Base-by-base conservation (phyloP, 805 yeast species). In the Lipomyces kockii region DNA sequence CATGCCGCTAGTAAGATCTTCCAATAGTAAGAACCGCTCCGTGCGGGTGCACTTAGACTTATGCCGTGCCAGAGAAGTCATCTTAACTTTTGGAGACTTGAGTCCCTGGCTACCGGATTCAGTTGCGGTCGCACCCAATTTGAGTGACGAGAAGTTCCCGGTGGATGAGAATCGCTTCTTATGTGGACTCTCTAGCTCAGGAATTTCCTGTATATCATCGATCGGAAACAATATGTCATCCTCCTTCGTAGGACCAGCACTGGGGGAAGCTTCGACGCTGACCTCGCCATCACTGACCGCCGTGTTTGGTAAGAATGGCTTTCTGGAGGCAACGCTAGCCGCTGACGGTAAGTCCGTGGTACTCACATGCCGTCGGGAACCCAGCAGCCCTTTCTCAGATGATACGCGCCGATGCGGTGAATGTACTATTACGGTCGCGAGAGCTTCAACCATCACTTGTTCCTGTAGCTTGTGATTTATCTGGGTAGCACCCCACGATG, bases 1-100 rank as follows among this genome's bases (percentile, higher is more conserved):
- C 87, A 94, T 87, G 29, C 91, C 91, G 63, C 88, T 84, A 0
- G 98, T 95, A 60, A 95, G 80, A 79, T 95, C 99, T 76, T 96
- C 99, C 60, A 95, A 81, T 9, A 95, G 78, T 51, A 95, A 89
- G 76, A 92, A 95, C 69, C 96, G 82, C 78, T 91, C 96, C 52
- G 89, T 86, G 63, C 88, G 80, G 0, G 65, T 60, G 29, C 49
- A n/a, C 54, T 49, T 66, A 17, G 49, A n/a, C 37, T 58, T 53
- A 2, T 34, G 62, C 7, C 43, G 25, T 22, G 64, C 8, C 32
- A 54, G 64, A 12, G 49, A 4, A 14, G 1, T 14, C 63, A 8
- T 20, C 43, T 39, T 37, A 29, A 60, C 34, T 17, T 39, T 17
- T 14, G 51, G 2, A 57, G 56, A 14, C 55, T 29, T 37, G 17